A percentile compares a stretch with the other conserved stretches of the same genome.
Conservation (phyloP, 192 early-diverging fungal species). For the Backusella psychrophila region DNA sequence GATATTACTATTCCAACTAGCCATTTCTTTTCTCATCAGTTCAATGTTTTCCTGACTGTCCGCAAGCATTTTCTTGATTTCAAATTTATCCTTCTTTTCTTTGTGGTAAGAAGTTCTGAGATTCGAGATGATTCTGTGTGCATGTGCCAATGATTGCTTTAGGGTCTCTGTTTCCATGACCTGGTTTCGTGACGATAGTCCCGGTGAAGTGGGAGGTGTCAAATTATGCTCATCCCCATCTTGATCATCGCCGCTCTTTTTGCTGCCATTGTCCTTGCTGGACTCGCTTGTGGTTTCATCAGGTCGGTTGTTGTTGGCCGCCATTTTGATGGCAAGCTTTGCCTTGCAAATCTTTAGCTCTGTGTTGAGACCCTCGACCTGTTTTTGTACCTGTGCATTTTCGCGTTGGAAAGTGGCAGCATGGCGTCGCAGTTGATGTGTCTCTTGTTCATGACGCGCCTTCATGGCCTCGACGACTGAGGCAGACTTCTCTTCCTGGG, state of each 20-base stretch:
- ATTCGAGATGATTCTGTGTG: slow-evolving; percentile 52
- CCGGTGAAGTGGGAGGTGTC: background rate
- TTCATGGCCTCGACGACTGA: slow-evolving; percentile 45
- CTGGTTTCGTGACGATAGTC: background rate
- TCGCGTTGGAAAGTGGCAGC: slow-evolving; percentile 57
- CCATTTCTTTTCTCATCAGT: slow-evolving; percentile 41
- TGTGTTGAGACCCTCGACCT: slow-evolving; percentile 57
- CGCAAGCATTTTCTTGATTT: slow-evolving; percentile 48
- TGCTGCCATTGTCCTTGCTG: background rate
- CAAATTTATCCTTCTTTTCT: slow-evolving; percentile 53
- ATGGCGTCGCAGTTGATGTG: slow-evolving; percentile 49
- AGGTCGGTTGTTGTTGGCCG: background rate
- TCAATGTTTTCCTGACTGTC: slow-evolving; percentile 60
- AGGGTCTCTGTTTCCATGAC: slow-evolving; percentile 32
- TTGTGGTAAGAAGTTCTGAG: slow-evolving; percentile 48
- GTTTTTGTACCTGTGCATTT: slow-evolving; percentile 46
- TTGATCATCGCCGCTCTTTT: background rate
- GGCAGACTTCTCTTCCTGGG: slow-evolving; percentile 47
- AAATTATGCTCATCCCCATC: background rate
- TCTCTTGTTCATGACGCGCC: slow-evolving; percentile 62
- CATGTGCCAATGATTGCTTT: slow-evolving; percentile 34
- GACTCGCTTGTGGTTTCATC: background rate
- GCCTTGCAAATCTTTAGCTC: slow-evolving; percentile 40
- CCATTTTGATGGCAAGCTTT: slow-evolving; percentile 25
- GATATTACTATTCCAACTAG: background rate